phyloP scores from a whole-genome alignment of 192 early-diverging fungal species.

The Chytriomyces sp. region DNA sequence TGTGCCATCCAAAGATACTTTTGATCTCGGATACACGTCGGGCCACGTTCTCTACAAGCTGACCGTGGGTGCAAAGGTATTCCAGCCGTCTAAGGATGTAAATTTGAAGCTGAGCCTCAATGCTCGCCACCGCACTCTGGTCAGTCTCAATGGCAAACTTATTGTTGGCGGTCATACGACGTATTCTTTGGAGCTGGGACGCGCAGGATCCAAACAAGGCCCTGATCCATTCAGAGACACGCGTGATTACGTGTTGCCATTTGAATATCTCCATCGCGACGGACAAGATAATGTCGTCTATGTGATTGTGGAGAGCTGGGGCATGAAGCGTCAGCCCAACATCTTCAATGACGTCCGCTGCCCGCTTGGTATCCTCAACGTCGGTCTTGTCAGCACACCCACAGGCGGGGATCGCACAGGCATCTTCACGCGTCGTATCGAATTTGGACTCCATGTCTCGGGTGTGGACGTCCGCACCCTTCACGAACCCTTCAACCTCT shows the following conservation, averaged over 20 bases:
- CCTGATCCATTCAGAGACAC: slow-evolving; percentile 66
- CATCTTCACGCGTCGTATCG: neutral
- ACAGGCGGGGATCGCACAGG: slow-evolving; percentile 8
- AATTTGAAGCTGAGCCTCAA: slow-evolving; percentile 61
- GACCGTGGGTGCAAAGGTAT: slow-evolving; percentile 32
- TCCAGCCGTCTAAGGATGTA: neutral
- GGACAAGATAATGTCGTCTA: slow-evolving; percentile 65
- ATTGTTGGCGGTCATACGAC: slow-evolving; percentile 81
- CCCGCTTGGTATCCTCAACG: slow-evolving; percentile 69
- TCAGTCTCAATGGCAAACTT: slow-evolving; percentile 66
- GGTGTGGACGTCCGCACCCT: slow-evolving; percentile 71
- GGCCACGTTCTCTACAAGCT: slow-evolving; percentile 68
- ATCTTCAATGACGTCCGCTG: slow-evolving; percentile 75
- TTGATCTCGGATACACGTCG: slow-evolving; percentile 63
- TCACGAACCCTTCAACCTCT: slow-evolving; percentile 59
- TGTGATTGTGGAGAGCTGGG: slow-evolving; percentile 76
- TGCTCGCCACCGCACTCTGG: slow-evolving; percentile 69
- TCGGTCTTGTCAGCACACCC: slow-evolving; percentile 45
- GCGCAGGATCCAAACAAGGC: slow-evolving; percentile 69
- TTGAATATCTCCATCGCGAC: slow-evolving; percentile 13
- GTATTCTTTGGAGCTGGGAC: slow-evolving; percentile 58
- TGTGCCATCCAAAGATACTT: slow-evolving; percentile 52
- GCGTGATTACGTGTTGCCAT: slow-evolving; percentile 60
- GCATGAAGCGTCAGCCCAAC: slow-evolving; percentile 69
- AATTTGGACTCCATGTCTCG: slow-evolving; percentile 63